Evolutionary conservation across 192 early-diverging fungal species (phyloP), one percentile per base, ranked within the genome.

Genomic region (Coemansia sp.): DNA sequence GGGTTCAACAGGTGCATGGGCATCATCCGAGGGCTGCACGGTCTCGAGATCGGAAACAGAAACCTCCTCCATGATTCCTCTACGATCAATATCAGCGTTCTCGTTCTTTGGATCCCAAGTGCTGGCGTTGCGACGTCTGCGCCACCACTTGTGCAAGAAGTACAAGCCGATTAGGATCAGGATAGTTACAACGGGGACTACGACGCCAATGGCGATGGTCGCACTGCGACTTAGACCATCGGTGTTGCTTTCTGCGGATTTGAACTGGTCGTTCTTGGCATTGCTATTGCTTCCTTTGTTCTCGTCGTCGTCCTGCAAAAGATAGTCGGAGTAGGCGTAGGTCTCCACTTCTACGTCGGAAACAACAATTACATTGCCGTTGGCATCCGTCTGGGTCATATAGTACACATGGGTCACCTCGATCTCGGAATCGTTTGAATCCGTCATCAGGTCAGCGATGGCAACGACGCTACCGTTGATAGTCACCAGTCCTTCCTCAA

Each of bases 21-120:
- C 16, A 30, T 27, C 7, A 23, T 1, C 24, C 4, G 18, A 27
- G 1, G 29, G 53, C 53, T 29, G 49, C 20, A 27, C 9, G 7
- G 25, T 51, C 22, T 51, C 29, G 28, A n/a, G 24, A 18, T 29
- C 29, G 3, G 27, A 30, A 30, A 11, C 29, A 16, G 53, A 55
- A 3, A 58, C 39, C 25, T 58, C 62, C 14, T 77, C 74, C 19
- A 77, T 71, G 22, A 77, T 77, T 4, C 69, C 56, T 3, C 64
- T 67, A 39, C 69, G 65, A 24, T 77, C 65, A n/a, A 78, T 55
- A 28, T 72, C 65, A 28, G 59, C 64, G 4, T 25, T 32, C 53
- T 78, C 75, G 55, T 49, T 72, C 64, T 78, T 72, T 6, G 75
- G 75, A 30, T 78, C 75, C 75, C 75, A 78, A 30, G 32, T 67